A percentile compares a stretch with the other conserved stretches of the same genome.
phyloP scores from a whole-genome alignment of 2,329 filamentous ascomycete genomes.

The Colletotrichum karsti region DNA sequence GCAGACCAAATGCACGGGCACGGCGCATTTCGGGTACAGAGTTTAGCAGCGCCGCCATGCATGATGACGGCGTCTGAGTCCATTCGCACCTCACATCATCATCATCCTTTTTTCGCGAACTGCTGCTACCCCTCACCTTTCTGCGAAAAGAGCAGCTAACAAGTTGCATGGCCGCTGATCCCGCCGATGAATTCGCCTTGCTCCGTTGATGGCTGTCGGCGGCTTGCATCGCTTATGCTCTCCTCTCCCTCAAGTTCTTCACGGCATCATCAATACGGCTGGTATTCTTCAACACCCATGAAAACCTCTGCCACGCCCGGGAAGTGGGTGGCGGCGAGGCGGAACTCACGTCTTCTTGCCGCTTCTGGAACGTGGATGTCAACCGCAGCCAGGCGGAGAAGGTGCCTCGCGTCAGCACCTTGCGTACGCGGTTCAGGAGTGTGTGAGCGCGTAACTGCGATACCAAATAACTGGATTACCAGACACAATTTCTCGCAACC shows the following conservation, averaged over 20 bases:
- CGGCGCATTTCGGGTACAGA: neutral
- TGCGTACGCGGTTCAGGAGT: neutral
- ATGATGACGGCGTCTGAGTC: conserved; percentile 5
- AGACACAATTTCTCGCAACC: neutral
- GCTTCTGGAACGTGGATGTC: neutral
- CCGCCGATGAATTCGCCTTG: neutral
- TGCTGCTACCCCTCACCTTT: neutral
- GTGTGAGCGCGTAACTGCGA: no score
- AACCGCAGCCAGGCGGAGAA: neutral
- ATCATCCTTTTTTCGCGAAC: neutral
- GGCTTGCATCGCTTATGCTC: neutral
- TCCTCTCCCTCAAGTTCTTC: neutral
- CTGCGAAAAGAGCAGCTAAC: no score
- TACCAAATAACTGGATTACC: no score
- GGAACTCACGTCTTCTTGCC: neutral
- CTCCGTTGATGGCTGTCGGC: neutral
- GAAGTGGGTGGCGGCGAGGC: neutral
- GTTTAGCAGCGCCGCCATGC: neutral
- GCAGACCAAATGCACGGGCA: neutral
- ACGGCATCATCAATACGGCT: no score
- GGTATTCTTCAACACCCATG: no score
- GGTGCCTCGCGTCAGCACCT: neutral
- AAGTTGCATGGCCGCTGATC: neutral
- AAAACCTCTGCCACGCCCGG: neutral
- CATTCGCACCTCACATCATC: neutral